Evolutionary conservation across 176 grass and related monocot genomes (phyloP), one percentile per base, ranked within the genome.

Genomic region (Thinopyrum elongatum): DNA sequence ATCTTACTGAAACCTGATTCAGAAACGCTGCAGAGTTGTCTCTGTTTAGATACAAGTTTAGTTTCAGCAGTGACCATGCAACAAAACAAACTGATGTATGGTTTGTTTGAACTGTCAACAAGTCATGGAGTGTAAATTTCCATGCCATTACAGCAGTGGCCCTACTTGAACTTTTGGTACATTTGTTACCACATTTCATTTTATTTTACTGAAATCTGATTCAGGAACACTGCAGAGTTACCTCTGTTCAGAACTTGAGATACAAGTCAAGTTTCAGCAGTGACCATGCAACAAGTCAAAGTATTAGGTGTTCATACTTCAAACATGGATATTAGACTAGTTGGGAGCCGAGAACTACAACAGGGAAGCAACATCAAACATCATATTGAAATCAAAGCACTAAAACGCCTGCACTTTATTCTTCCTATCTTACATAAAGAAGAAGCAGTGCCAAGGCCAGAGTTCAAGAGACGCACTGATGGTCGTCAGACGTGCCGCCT

Each of bases 401-500:
- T 10, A 8, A 68, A 41, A 29, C 30, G 41, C 21, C 3, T 13
- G 2, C 3, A 31, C 5, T 34, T 25, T 17, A 39, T 15, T 10
- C 9, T 0, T 29, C 33, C 11, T 4, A 34, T 46, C 31, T 22
- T 85, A n/a, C 5, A 10, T 13, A 5, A 16, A 49, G 46, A 49
- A 15, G 46, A 1, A 46, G 12, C 0, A 36, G 36, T n/a, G n/a
- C n/a, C n/a, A n/a, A n/a, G n/a, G n/a, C n/a, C 25, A 27, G 10
- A 6, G 19, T 58, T 58, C 2, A 3, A 58, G 53, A 9, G 7
- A 58, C 53, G 53, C 25, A 15, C 21, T 67, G 65, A 17, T 80
- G 39, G 1, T 13, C 2, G 9, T 87, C 89, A 84, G 80, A 84
- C 81, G 42, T 87, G 85, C 8, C 16, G 47, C 76, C 89, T 84